Conservation (phyloP, 2,329 filamentous ascomycete species). For the Nothophaeocryptopus gaeumannii region DNA sequence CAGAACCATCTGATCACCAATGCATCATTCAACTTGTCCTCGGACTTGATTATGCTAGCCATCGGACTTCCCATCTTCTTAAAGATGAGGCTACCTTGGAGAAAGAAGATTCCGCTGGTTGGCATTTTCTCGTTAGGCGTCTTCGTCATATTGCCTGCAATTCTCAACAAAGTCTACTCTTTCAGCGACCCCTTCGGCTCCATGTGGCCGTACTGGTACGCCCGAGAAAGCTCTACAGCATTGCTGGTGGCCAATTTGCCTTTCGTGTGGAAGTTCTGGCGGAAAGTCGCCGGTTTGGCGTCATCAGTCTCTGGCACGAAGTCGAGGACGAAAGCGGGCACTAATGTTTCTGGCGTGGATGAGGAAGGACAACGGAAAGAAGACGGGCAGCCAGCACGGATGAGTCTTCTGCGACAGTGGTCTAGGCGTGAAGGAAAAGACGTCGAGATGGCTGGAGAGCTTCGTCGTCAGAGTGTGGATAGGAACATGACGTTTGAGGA, state of each 20-base stretch:
- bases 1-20: slow-evolving; percentile 39
- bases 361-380: no score
- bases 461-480: no score
- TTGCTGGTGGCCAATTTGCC: slow-evolving; percentile 61
- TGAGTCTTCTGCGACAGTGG: no score
- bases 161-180: slow-evolving; percentile 62
- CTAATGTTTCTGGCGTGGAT: no score
- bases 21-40: slow-evolving; percentile 45
- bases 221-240: slow-evolving; percentile 58
- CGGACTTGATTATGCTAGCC: slow-evolving; percentile 45
- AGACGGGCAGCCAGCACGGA: no score
- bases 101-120: slow-evolving; percentile 54
- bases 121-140: slow-evolving; percentile 57
- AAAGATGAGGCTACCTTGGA: slow-evolving; percentile 40
- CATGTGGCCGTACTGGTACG: slow-evolving; percentile 60
- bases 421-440: no score
- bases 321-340: no score
- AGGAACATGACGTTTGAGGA: no score
- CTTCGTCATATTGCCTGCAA: slow-evolving; percentile 56
- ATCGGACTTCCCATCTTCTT: slow-evolving; percentile 48
- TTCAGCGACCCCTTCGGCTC: slow-evolving; percentile 56
- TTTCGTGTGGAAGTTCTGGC: slow-evolving; percentile 57
- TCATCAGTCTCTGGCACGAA: slow-evolving; percentile 4
- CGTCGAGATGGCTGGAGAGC: no score
- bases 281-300: slow-evolving; percentile 37